Evolutionary conservation across 106 monocot genomes (phyloP).

Genomic region (Allium fistulosum): DNA sequence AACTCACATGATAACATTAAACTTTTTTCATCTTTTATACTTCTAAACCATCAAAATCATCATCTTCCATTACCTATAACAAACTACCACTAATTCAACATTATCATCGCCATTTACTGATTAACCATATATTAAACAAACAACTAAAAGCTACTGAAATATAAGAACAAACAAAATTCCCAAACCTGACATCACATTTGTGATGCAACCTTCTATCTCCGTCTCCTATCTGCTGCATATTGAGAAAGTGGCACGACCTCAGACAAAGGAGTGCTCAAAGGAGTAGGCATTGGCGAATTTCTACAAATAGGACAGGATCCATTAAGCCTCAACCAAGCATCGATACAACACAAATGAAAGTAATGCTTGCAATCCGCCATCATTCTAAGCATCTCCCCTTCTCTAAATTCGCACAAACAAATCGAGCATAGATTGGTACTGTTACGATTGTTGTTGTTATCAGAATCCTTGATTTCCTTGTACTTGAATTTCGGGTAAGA

Average conservation of each 20-base stretch:
- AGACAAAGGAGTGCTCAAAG: conserved; percentile 22
- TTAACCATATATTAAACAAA: too few species aligned
- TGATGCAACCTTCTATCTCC: conserved; percentile 18
- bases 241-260: conserved; percentile 33
- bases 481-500: conserved; percentile 51
- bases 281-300: conserved; percentile 47
- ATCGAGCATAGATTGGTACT: conserved; percentile 27
- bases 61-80: too few species aligned
- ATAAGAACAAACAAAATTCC: not conserved
- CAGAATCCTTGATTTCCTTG: conserved; percentile 17
- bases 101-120: too few species aligned
- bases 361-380: conserved; percentile 56
- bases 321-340: conserved; percentile 56
- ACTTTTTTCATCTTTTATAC: too few species aligned
- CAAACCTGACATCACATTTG: not conserved
- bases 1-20: too few species aligned
- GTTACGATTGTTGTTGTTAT: not conserved
- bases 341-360: conserved; percentile 54
- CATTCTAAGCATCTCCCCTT: conserved; percentile 68
- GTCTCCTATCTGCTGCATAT: conserved; percentile 38
- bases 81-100: too few species aligned
- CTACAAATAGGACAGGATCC: conserved; percentile 65
- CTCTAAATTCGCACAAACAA: conserved; percentile 56
- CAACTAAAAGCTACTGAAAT: too few species aligned
- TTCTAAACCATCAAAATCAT: too few species aligned